Percentiles rank a stretch among this genome's conserved stretches.
These are phyloP conservation scores for Candida jianshihensis DNA, from an alignment of 805 yeast genomes.

Conservation along the genomic window DNA sequence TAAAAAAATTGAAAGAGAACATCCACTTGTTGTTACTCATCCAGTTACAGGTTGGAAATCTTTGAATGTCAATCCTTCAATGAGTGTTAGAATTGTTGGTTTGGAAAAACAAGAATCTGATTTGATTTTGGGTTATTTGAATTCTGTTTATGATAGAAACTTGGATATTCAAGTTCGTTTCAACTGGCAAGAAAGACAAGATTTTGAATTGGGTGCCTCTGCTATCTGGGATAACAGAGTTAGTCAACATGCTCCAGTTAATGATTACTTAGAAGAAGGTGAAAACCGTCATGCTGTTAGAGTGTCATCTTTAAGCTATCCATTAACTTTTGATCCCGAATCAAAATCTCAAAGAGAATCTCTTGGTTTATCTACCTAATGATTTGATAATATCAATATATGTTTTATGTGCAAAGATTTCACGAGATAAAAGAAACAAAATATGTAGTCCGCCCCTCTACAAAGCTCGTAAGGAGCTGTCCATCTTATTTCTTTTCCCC, in stretches of 20 bases:
- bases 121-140: constrained; percentile 37
- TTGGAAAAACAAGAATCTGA: constrained; percentile 42
- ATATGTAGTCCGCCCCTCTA: no score
- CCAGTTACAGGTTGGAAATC: constrained; percentile 61
- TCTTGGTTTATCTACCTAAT: constrained; percentile 26
- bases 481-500: no score
- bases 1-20: constrained; percentile 42
- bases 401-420: no score
- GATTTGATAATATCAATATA: not conserved
- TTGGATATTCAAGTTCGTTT: constrained; percentile 50
- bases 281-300: constrained; percentile 54
- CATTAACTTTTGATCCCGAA: constrained; percentile 42
- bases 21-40: constrained; percentile 52
- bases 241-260: constrained; percentile 43
- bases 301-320: constrained; percentile 46
- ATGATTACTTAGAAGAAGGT: constrained; percentile 45
- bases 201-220: constrained; percentile 35
- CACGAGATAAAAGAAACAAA: no score
- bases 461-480: no score
- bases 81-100: constrained; percentile 43
- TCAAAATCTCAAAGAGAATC: constrained; percentile 50
- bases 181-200: constrained; percentile 38
- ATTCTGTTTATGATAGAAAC: constrained; percentile 38
- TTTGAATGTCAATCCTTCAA: constrained; percentile 41
- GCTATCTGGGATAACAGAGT: constrained; percentile 59